Conservation (phyloP, 2,329 filamentous ascomycete genomes). For the Didymella glomerata region DNA sequence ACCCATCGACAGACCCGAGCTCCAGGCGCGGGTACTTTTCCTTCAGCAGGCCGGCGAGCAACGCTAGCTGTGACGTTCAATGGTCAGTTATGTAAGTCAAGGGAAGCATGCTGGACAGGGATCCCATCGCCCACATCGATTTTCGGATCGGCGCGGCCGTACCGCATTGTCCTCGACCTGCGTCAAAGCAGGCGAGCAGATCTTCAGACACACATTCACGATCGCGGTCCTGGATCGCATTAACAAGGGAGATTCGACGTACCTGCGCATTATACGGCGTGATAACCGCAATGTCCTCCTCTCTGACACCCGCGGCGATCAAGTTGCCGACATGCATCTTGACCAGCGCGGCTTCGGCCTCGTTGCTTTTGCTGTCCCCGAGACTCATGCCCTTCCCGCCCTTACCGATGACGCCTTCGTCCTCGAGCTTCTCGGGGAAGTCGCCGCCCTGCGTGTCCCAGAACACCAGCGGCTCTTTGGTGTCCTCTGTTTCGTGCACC, state of each 20-base stretch:
- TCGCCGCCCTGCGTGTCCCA: slow-evolving; percentile 96
- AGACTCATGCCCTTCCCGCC: slow-evolving; percentile 60
- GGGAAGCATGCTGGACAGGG: slow-evolving; percentile 6
- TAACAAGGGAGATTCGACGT: slow-evolving; percentile 14
- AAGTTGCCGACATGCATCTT: slow-evolving; percentile 78
- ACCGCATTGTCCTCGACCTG: neutral
- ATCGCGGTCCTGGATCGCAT: slow-evolving; percentile 9
- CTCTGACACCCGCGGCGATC: slow-evolving; percentile 78
- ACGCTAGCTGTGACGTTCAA: slow-evolving; percentile 66
- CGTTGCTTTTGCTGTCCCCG: slow-evolving; percentile 87
- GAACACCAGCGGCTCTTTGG: slow-evolving; percentile 85
- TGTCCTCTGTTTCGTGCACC: slow-evolving; percentile 84
- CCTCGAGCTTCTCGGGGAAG: slow-evolving; percentile 83
- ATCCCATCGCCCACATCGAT: slow-evolving; percentile 9
- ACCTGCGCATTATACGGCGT: slow-evolving; percentile 97
- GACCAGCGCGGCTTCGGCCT: slow-evolving; percentile 86
- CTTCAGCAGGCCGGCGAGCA: slow-evolving; percentile 79
- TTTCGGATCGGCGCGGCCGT: slow-evolving; percentile 17
- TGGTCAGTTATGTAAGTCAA: slow-evolving; percentile 20
- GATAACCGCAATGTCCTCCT: slow-evolving; percentile 89
- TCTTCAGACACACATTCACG: neutral
- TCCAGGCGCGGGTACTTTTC: slow-evolving; percentile 85
- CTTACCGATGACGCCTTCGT: slow-evolving; percentile 66
- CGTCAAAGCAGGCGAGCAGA: slow-evolving; percentile 10
- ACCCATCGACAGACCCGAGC: slow-evolving; percentile 95